Percentiles rank a stretch among this genome's conserved stretches.
phyloP scores from a whole-genome alignment of 495 filamentous ascomycete species.

The Tuber indicum region DNA sequence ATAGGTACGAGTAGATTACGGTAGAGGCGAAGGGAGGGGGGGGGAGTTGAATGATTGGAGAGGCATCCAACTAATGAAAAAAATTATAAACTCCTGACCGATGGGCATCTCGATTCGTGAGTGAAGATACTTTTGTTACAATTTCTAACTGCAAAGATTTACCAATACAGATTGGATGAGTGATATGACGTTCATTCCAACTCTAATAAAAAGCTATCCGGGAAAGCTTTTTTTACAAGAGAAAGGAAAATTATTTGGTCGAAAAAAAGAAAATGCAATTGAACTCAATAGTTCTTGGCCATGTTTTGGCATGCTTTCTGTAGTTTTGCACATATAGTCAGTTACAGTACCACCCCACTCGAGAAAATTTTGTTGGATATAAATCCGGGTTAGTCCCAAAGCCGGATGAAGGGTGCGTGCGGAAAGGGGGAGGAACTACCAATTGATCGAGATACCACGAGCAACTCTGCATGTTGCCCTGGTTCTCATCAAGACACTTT shows the following conservation, averaged over 20 bases:
- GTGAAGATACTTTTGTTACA: constrained; percentile 4
- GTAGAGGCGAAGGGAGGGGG: neutral
- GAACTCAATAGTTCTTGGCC: constrained; percentile 70
- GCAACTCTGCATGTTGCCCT: constrained; percentile 90
- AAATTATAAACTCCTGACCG: neutral
- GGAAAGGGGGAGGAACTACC: constrained; percentile 42
- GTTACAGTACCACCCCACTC: constrained; percentile 32
- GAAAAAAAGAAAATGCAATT: neutral
- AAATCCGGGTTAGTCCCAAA: neutral
- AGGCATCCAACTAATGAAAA: neutral
- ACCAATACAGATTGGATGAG: neutral
- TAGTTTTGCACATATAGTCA: constrained; percentile 35
- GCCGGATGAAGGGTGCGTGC: neutral
- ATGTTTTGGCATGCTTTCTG: constrained; percentile 90
- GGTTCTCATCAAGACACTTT: constrained; percentile 88
- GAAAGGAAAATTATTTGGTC: neutral
- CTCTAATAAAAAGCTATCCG: neutral
- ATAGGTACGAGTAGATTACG: neutral
- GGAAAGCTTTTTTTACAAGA: neutral
- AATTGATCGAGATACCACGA: constrained; percentile 97
- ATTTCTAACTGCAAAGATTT: constrained; percentile 3
- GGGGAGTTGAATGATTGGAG: neutral
- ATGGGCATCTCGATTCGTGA: neutral
- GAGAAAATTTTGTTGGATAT: constrained; percentile 7
- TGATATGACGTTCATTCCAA: neutral